These are phyloP conservation scores for Fusarium multiceps DNA, from an alignment of 2,329 filamentous ascomycete species.

Conservation along the genomic window DNA sequence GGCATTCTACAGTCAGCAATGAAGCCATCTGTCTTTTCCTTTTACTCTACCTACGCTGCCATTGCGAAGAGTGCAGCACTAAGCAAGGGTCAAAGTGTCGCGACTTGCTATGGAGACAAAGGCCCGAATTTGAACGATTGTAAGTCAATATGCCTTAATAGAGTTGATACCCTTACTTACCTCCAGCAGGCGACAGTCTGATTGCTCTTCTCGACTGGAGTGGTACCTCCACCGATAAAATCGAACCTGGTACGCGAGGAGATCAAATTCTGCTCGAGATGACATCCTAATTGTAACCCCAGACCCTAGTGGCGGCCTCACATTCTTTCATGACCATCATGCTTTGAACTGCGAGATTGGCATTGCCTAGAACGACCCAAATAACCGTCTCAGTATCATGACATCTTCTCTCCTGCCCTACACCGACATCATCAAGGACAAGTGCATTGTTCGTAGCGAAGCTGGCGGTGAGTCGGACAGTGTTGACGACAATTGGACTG, in stretches of 20 bases:
- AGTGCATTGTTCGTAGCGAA: background rate
- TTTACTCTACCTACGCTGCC: no score
- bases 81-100: background rate
- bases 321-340: background rate
- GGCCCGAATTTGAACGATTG: background rate
- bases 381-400: background rate
- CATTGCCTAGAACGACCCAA: background rate
- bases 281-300: accelerated
- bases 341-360: background rate
- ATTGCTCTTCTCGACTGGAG: background rate
- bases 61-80: background rate
- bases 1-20: accelerated
- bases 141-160: no score
- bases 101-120: background rate
- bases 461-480: background rate
- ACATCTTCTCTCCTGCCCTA: background rate
- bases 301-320: background rate
- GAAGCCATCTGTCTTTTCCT: background rate
- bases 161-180: background rate
- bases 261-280: accelerated
- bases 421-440: background rate
- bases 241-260: background rate
- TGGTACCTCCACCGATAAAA: background rate
- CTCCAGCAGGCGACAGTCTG: background rate
- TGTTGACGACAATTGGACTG: background rate